Evolutionary conservation across 2,329 filamentous ascomycete genomes (phyloP).

Genomic region (Setomelanomma holmii): DNA sequence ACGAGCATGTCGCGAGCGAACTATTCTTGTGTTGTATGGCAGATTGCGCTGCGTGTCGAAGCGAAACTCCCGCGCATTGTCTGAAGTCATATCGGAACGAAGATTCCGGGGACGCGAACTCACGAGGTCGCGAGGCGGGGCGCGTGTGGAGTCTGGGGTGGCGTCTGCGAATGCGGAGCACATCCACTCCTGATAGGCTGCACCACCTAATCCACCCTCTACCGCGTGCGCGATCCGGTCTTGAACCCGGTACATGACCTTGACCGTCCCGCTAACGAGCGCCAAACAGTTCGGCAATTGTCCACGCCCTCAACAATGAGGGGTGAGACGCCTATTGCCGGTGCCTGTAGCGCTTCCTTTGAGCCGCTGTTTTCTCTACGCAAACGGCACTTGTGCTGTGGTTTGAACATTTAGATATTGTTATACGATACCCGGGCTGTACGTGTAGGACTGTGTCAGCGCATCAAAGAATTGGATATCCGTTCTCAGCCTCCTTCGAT

Average conservation of each 20-base stretch:
- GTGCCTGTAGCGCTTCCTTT: background rate
- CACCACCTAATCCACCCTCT: background rate
- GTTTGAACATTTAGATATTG: no score
- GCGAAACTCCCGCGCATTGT: no score
- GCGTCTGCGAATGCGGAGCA: conserved; percentile 21
- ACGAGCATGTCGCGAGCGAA: no score
- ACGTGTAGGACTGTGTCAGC: conserved; percentile 10
- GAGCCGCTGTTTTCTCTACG: no score
- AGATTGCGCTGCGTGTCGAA: no score
- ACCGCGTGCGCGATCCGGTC: background rate
- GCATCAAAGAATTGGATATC: conserved; percentile 7
- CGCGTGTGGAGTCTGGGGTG: conserved; percentile 21
- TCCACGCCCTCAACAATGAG: background rate
- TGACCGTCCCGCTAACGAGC: conserved; percentile 2
- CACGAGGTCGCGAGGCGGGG: conserved; percentile 27
- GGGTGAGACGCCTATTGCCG: background rate
- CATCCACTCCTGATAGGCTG: conserved; percentile 19
- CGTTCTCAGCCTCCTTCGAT: background rate
- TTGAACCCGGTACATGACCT: conserved; percentile 4
- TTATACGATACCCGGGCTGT: conserved; percentile 16
- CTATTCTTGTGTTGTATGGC: no score
- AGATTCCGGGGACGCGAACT: conserved; percentile 11
- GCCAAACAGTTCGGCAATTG: conserved; percentile 21
- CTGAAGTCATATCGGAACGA: no score
- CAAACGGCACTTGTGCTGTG: no score